Conservation (phyloP, 768 basidiomycete species). For the Pilatotrama ljubarskyi region DNA sequence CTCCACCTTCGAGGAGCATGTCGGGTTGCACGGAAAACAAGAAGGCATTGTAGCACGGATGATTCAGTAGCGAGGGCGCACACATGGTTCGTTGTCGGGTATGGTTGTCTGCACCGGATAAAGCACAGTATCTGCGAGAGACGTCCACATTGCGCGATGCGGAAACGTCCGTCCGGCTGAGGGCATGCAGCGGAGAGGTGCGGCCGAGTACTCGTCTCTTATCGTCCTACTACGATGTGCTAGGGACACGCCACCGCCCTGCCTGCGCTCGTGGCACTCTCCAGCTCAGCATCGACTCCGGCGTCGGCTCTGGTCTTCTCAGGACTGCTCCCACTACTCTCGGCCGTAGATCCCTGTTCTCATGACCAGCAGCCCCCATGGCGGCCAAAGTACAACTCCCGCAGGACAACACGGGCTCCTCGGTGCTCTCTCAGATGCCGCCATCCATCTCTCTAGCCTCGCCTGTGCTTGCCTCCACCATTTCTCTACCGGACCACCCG, state of each 20-base stretch:
- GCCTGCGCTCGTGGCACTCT: neutral
- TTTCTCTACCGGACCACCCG: constrained; percentile 45
- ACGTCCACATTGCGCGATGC: neutral
- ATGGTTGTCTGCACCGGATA: too few species aligned
- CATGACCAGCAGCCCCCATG: constrained; percentile 23
- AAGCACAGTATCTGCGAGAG: neutral
- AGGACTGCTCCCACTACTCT: neutral
- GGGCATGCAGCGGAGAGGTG: neutral
- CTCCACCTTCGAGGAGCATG: neutral
- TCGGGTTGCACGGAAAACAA: too few species aligned
- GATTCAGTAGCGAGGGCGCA: too few species aligned
- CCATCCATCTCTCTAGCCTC: constrained; percentile 39
- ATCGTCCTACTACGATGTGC: constrained; percentile 17
- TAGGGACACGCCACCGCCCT: neutral
- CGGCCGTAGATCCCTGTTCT: neutral
- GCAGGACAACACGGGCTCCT: constrained; percentile 34
- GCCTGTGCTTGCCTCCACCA: constrained; percentile 46
- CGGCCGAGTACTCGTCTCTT: constrained; percentile 3
- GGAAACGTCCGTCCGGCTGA: constrained; percentile 4
- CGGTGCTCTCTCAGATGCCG: constrained; percentile 31
- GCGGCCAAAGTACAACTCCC: constrained; percentile 27
- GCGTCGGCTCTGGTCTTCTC: neutral
- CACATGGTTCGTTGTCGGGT: too few species aligned
- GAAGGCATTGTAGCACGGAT: too few species aligned
- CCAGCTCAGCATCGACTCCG: neutral